Evolutionary conservation across 306 rosid species (phyloP).

Genomic region (Lathyrus sativus): DNA sequence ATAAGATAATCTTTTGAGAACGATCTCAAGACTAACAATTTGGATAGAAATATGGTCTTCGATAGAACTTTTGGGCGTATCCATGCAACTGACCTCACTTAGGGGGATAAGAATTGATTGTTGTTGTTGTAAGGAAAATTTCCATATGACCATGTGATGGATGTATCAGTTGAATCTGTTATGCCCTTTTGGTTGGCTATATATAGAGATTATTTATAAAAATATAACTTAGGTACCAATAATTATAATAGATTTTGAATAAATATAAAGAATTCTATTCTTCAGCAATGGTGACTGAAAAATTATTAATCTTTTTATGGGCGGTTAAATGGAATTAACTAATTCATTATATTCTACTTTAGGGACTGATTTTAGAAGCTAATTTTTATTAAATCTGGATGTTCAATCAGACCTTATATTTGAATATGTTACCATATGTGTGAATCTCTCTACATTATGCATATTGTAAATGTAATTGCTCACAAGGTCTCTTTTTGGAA

Average conservation of each 20-base stretch:
- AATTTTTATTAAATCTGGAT: not conserved
- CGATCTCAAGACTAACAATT: too few relatives aligned
- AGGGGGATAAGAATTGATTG: too few relatives aligned
- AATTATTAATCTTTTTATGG: not conserved
- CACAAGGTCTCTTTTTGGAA: slow-evolving; percentile 2
- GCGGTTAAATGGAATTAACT: not conserved
- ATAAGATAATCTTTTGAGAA: too few relatives aligned
- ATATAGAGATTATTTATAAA: not conserved
- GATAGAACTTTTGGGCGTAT: too few relatives aligned
- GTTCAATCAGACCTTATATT: slow-evolving; percentile 7
- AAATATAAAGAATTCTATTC: not conserved
- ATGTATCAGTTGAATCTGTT: slow-evolving; percentile 29
- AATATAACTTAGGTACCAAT: too few relatives aligned
- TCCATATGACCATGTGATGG: slow-evolving; percentile 27
- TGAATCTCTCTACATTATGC: slow-evolving; percentile 10
- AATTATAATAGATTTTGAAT: too few relatives aligned
- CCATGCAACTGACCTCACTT: too few relatives aligned
- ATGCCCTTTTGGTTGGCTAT: not conserved
- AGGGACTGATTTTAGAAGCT: slow-evolving; percentile 3
- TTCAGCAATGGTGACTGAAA: not conserved
- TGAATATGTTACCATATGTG: not conserved
- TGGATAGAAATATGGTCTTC: too few relatives aligned
- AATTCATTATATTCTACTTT: not conserved
- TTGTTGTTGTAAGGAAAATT: slow-evolving; percentile 27
- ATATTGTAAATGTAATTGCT: slow-evolving; percentile 15